Evolutionary conservation across 1,284 basidiomycete species (phyloP).

Genomic region (Cryptococcus amylolentus): DNA sequence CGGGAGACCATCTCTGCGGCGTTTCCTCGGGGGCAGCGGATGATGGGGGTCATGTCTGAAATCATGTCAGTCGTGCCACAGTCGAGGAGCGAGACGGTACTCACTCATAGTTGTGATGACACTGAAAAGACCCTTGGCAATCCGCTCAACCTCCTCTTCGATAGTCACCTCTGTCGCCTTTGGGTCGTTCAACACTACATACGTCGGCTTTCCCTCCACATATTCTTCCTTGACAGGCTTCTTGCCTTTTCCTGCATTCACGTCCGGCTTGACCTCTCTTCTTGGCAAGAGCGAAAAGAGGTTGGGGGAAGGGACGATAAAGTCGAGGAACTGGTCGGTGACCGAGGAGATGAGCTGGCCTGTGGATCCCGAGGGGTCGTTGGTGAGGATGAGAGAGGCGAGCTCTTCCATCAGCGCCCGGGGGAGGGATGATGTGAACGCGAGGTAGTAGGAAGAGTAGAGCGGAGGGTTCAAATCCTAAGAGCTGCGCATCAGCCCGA

Average conservation of each 20-base stretch:
- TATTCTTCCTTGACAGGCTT: constrained; percentile 33
- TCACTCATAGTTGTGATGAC: constrained; percentile 85
- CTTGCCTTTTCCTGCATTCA: constrained; percentile 27
- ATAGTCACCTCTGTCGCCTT: constrained; percentile 84
- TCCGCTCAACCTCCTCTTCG: constrained; percentile 87
- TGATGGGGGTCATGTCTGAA: constrained; percentile 85
- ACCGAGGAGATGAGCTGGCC: constrained; percentile 75
- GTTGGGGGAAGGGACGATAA: constrained; percentile 89
- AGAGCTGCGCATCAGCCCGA: not conserved
- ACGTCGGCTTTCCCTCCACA: constrained; percentile 54
- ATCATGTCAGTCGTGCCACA: not conserved
- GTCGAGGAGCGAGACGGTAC: constrained; percentile 17
- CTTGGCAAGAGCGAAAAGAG: constrained; percentile 82
- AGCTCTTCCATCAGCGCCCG: constrained; percentile 89
- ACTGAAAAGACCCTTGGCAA: constrained; percentile 87
- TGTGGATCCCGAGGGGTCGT: constrained; percentile 60
- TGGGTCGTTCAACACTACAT: constrained; percentile 89
- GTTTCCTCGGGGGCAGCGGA: constrained; percentile 90
- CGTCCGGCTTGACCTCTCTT: constrained; percentile 27
- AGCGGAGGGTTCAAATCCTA: constrained; percentile 71
- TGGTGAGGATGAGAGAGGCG: constrained; percentile 78
- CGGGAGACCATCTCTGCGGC: constrained; percentile 98
- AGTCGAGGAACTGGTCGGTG: constrained; percentile 94
- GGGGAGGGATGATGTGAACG: constrained; percentile 88
- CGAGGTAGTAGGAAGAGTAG: constrained; percentile 91